Evolutionary conservation across 176 grass and related monocot genomes (phyloP), one percentile per base, ranked within the genome.

Genomic region (Musa itinerans): DNA sequence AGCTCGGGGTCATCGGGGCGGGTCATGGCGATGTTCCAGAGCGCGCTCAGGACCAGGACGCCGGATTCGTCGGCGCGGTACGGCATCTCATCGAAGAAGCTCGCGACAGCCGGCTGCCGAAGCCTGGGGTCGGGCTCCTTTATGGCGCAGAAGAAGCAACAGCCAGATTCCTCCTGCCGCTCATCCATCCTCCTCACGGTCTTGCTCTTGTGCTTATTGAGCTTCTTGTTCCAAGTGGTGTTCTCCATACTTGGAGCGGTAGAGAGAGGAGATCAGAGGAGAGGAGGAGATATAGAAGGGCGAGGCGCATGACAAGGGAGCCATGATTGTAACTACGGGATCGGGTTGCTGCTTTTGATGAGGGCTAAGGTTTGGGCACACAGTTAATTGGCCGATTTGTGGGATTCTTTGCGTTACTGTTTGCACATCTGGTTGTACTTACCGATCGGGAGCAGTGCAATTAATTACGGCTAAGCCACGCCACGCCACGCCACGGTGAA

Each of bases 1-100:
- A 99, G 84, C 80, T 99, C 95, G 12, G 80, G 10, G 61, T 99
- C 84, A 2, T 86, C 89, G 5, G 95, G 91, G 71, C 81, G 84
- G 9, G 79, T 83, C 91, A 99, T 94, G 73, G 95, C 95, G 1
- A 83, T 48, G 63, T 84, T 84, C 95, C 95, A 99, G 52, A 99
- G 85, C 25, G 76, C 81, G 34, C 66, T 83, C 11, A 85, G 73
- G 1, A 84, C 88, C 2, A 80, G 79, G 8, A 79, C 84, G 1
- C 82, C 74, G 0, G 84, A 83, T 54, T 84, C 73, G n/a, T 78
- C 74, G 63, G 29, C 74, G 20, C 34, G 72, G 76, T 10, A 75
- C 2, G 88, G 95, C 59, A 99, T 75, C 16, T 91, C 85, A 5
- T 78, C 50, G 81, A 99, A 99, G 74, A 99, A 94, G 0, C 75